phyloP scores from a whole-genome alignment of 495 filamentous ascomycete genomes.

The Massariosphaeria phaeospora region DNA sequence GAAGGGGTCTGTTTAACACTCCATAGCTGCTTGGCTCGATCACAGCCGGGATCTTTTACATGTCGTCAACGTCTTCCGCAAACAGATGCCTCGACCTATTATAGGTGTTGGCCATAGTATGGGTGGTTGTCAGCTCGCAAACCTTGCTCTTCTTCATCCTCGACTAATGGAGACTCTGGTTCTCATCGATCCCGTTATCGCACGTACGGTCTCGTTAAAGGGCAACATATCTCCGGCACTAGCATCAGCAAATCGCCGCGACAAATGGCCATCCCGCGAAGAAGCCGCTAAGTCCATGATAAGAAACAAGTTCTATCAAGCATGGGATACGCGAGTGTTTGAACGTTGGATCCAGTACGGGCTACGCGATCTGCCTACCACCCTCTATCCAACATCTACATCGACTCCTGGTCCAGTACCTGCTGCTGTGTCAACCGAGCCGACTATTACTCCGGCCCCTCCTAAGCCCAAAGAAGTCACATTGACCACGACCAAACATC shows the following conservation, averaged over 20 bases:
- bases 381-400: conserved; percentile 33
- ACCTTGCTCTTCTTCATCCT: conserved; percentile 70
- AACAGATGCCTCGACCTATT: conserved; percentile 79
- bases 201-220: conserved; percentile 36
- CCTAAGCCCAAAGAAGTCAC: conserved; percentile 35
- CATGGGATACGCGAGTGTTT: conserved; percentile 39
- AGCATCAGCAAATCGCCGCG: conserved; percentile 35
- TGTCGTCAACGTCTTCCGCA: conserved; percentile 77
- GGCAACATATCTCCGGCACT: conserved; percentile 38
- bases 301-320: conserved; percentile 41
- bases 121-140: conserved; percentile 65
- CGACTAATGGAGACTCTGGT: conserved; percentile 72
- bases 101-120: conserved; percentile 88
- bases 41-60: conserved; percentile 82
- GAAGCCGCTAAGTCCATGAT: conserved; percentile 33
- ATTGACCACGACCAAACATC: conserved; percentile 40
- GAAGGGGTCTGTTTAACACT: conserved; percentile 22
- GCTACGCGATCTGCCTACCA: conserved; percentile 41
- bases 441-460: conserved; percentile 26
- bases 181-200: conserved; percentile 76
- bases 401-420: conserved; percentile 22
- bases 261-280: conserved; percentile 37
- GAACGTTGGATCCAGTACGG: conserved; percentile 42
- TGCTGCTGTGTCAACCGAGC: conserved; percentile 24
- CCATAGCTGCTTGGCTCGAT: conserved; percentile 65